Conservation (phyloP, 306 rosid genomes). For the Prosopis cineraria region DNA sequence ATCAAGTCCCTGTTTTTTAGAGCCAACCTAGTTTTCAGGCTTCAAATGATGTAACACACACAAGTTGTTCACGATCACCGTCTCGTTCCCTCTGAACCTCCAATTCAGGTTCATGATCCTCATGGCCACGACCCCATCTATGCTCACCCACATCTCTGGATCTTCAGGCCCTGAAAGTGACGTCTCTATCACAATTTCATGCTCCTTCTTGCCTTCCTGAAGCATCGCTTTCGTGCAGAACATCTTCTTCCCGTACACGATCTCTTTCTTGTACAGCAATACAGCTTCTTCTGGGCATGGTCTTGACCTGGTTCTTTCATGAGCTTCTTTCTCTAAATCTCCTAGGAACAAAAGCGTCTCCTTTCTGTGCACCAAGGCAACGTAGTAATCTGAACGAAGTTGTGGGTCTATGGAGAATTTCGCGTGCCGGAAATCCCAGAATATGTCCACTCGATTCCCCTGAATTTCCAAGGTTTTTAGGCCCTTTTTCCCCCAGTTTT, state of each 20-base stretch:
- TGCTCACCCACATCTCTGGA: conserved; percentile 73
- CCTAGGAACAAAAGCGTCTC: conserved; percentile 59
- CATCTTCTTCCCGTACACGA: conserved; percentile 54
- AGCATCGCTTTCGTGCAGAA: conserved; percentile 59
- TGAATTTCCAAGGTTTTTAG: conserved; percentile 56
- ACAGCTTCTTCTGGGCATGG: conserved; percentile 48
- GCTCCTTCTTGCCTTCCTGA: conserved; percentile 51
- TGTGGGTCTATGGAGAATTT: conserved; percentile 45
- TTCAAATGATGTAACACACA: too few species aligned
- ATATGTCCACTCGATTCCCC: conserved; percentile 52
- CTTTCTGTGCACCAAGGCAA: conserved; percentile 57
- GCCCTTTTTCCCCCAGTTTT: conserved; percentile 62
- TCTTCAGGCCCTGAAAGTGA: conserved; percentile 60
- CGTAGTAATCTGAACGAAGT: conserved; percentile 62
- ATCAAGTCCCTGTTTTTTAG: too few species aligned
- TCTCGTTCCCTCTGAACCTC: conserved; percentile 77
- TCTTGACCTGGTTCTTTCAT: conserved; percentile 55
- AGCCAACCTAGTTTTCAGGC: too few species aligned
- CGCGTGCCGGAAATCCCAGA: conserved; percentile 63
- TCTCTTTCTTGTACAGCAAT: conserved; percentile 64
- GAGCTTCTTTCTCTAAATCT: conserved; percentile 52
- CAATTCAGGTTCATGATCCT: conserved; percentile 71
- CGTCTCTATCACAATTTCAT: conserved; percentile 59
- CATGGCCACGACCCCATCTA: conserved; percentile 52
- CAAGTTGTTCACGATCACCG: conserved; percentile 48